Evolutionary conservation across 2,329 filamentous ascomycete species (phyloP).

Genomic region (Diaporthe citriasiana): DNA sequence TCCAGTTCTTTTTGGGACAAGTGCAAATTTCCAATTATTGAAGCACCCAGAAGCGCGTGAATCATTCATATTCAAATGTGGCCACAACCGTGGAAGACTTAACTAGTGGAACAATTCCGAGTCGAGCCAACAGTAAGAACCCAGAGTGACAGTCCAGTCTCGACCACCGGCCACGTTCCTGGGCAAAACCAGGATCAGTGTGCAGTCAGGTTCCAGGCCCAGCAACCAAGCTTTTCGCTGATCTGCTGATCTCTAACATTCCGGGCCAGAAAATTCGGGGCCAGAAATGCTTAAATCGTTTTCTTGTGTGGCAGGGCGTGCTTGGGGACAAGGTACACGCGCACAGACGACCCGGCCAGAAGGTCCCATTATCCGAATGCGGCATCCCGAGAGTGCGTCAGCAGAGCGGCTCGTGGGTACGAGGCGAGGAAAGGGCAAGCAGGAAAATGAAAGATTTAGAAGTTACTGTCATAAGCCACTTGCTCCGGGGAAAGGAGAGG

Average conservation of each 20-base stretch:
- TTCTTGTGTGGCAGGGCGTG: background rate
- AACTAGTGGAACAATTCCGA: no score
- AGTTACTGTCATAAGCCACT: no score
- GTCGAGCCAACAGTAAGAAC: background rate
- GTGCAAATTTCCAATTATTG: background rate
- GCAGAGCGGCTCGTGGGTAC: background rate
- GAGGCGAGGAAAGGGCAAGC: background rate
- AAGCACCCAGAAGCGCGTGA: background rate
- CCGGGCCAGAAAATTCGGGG: background rate
- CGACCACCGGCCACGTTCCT: background rate
- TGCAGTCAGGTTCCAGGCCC: background rate
- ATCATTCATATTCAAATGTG: background rate
- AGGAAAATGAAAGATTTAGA: background rate
- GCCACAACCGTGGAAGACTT: background rate
- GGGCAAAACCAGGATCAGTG: background rate
- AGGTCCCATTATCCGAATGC: constrained; percentile 15
- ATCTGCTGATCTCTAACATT: constrained; percentile 10
- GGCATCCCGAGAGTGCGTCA: constrained; percentile 8
- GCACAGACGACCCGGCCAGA: background rate
- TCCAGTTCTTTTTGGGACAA: no score
- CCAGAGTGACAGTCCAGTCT: background rate
- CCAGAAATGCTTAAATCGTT: constrained; percentile 1
- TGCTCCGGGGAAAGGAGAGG: background rate
- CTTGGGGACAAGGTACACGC: background rate
- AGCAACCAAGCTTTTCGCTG: constrained; percentile 21